Evolutionary conservation across 2,329 filamentous ascomycete genomes (phyloP), one percentile per base, ranked within the genome.

Genomic region (Elsinoe perseae): DNA sequence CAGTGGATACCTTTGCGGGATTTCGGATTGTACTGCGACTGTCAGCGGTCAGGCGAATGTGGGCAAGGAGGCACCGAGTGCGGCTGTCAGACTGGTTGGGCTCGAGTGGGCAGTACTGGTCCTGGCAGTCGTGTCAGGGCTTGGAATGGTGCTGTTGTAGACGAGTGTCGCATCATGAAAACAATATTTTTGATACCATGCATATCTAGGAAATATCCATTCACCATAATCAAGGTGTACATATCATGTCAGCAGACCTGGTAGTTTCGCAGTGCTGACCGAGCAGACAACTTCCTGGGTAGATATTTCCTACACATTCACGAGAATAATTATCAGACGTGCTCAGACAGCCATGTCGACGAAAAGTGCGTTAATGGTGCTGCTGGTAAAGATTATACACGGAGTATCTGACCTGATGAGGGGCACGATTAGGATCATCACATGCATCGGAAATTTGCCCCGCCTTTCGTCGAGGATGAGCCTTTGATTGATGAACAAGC

Each of bases 1-100:
- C 0, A 78, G 72, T 40, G 87, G 88, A 1, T 95, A 85, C 69
- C 70, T 70, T 2, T 95, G 89, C 70, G 89, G 87, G 5, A 57
- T 57, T 1, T 80, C 79, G 20, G 89, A 84, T 67, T 95, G 89
- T 71, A 84, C 83, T 27, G 78, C 82, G 4, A 73, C 70, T 6
- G 69, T 68, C 67, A 36, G 74, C 72, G 50, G 76, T 72, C 84
- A 80, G n/a, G 78, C 72, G 5, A 80, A 78, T 25, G 75, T 83
- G 43, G 63, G 59, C 3, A 76, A 77, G 60, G 64, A 68, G 43
- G 64, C 70, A 10, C 70, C 72, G 2, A 75, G 67, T 57, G 61
- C 63, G 12, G 72, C 70, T 12, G 65, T 60, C 0, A 63, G 64
- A 58, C 62, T 66, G 12, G 63, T 66, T 3, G 59, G 53, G 1